Evolutionary conservation across 805 yeast species (phyloP).

Genomic region (Myxozyma neotropica): DNA sequence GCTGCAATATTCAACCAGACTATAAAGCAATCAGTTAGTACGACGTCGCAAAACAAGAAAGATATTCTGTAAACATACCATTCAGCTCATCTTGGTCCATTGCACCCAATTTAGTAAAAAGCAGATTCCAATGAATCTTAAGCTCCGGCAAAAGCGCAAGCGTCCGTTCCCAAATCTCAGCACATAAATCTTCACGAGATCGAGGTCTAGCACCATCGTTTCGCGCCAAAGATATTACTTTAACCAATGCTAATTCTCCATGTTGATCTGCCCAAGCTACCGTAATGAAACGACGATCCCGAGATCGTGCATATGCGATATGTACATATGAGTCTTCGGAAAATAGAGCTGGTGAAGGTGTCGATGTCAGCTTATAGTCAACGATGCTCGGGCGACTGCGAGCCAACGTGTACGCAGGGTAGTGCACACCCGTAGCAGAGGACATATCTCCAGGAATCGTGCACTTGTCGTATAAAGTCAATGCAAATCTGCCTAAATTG

Average conservation of each 20-base stretch:
- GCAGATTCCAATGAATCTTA: constrained; percentile 42
- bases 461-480: constrained; percentile 42
- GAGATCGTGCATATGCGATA: constrained; percentile 79
- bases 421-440: constrained; percentile 6
- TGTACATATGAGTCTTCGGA: constrained; percentile 80
- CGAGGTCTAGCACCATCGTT: constrained; percentile 34
- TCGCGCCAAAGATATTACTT: constrained; percentile 48
- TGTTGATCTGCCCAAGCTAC: constrained; percentile 89
- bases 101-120: constrained; percentile 43
- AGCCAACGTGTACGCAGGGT: constrained; percentile 43
- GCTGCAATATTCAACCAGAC: constrained; percentile 32
- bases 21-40: background rate
- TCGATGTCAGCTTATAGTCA: constrained; percentile 38
- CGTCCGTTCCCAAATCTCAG: constrained; percentile 43
- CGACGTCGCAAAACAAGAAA: background rate
- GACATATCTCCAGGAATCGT: constrained; percentile 9
- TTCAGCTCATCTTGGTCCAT: constrained; percentile 42
- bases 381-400: constrained; percentile 41
- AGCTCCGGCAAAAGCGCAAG: constrained; percentile 33
- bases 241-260: constrained; percentile 63
- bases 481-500: constrained; percentile 37
- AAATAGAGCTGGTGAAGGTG: constrained; percentile 43
- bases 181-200: constrained; percentile 40
- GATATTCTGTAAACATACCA: constrained; percentile 3
- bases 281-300: constrained; percentile 79